These are phyloP conservation scores for Pseudoneurospora amorphoporcata DNA, from an alignment of 495 filamentous ascomycete genomes.

Conservation along the genomic window DNA sequence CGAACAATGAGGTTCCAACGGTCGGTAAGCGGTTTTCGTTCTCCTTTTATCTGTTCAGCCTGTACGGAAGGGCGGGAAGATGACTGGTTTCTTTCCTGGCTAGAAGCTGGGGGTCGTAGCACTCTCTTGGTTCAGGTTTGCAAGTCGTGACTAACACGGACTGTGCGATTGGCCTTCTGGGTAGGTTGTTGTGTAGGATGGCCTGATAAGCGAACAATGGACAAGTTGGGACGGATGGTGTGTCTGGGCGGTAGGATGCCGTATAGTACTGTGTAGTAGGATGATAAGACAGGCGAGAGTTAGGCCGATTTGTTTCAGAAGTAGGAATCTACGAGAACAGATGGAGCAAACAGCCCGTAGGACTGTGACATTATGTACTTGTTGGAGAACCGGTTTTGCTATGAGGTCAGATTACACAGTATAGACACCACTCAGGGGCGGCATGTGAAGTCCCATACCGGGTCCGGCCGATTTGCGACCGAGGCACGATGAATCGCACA, in stretches of 20 bases:
- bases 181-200: not conserved
- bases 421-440: not conserved
- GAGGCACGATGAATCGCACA: not conserved
- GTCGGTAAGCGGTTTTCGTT: not conserved
- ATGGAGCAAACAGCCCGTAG: not conserved
- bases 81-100: not conserved
- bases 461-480: not conserved
- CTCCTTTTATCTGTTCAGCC: not conserved
- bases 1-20: not conserved
- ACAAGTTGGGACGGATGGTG: not conserved
- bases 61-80: not conserved
- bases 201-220: not conserved
- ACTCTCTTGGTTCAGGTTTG: not conserved
- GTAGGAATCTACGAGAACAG: not conserved
- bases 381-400: not conserved
- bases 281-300: not conserved
- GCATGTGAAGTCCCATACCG: not conserved
- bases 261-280: not conserved
- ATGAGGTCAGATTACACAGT: not conserved
- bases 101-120: not conserved
- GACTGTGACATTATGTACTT: not conserved
- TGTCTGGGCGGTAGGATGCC: not conserved
- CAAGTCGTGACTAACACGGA: not conserved
- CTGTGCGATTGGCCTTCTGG: not conserved
- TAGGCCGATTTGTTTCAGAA: not conserved